A percentile compares a stretch with the other conserved stretches of the same genome.
These are phyloP conservation scores for Barnettozyma siamensis DNA, from an alignment of 805 yeast genomes.

Conservation along the genomic window DNA sequence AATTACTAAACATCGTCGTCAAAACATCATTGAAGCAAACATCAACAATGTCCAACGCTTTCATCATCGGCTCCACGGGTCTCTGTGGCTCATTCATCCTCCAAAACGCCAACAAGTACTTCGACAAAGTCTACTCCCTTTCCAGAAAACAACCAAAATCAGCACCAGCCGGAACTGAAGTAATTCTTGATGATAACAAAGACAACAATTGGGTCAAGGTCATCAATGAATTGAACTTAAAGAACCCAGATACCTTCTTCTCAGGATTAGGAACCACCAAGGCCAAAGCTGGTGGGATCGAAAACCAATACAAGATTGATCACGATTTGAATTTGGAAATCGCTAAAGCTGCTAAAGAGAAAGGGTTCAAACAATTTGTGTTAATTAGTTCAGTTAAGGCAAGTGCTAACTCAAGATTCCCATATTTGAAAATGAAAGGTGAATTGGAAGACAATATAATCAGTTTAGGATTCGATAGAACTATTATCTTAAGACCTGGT, in stretches of 20 bases:
- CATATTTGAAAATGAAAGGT: slow-evolving; percentile 68
- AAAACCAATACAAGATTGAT: slow-evolving; percentile 65
- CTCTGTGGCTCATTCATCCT: slow-evolving; percentile 60
- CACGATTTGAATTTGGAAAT: slow-evolving; percentile 62
- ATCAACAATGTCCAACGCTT: slow-evolving; percentile 7
- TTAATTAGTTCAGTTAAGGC: slow-evolving; percentile 69
- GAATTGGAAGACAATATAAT: slow-evolving; percentile 63
- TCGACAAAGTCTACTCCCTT: slow-evolving; percentile 41
- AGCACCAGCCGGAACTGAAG: slow-evolving; percentile 16
- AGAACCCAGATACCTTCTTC: slow-evolving; percentile 35
- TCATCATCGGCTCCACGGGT: slow-evolving; percentile 73
- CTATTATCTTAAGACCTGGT: slow-evolving; percentile 79
- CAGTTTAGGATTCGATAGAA: slow-evolving; percentile 58
- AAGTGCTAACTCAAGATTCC: slow-evolving; percentile 44
- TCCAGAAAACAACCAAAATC: slow-evolving; percentile 36
- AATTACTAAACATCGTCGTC: too few species aligned
- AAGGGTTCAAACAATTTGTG: slow-evolving; percentile 63
- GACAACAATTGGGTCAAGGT: slow-evolving; percentile 42
- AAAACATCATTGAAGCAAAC: too few species aligned
- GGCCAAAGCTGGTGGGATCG: slow-evolving; percentile 67
- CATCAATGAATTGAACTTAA: slow-evolving; percentile 22
- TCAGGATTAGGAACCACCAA: slow-evolving; percentile 75
- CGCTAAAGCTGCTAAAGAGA: slow-evolving; percentile 68
- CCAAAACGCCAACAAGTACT: slow-evolving; percentile 33
- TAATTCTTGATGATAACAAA: slow-evolving; percentile 41